A percentile compares a stretch with the other conserved stretches of the same genome.
Conservation (phyloP, 2,329 filamentous ascomycete genomes). For the Geosmithia flava region DNA sequence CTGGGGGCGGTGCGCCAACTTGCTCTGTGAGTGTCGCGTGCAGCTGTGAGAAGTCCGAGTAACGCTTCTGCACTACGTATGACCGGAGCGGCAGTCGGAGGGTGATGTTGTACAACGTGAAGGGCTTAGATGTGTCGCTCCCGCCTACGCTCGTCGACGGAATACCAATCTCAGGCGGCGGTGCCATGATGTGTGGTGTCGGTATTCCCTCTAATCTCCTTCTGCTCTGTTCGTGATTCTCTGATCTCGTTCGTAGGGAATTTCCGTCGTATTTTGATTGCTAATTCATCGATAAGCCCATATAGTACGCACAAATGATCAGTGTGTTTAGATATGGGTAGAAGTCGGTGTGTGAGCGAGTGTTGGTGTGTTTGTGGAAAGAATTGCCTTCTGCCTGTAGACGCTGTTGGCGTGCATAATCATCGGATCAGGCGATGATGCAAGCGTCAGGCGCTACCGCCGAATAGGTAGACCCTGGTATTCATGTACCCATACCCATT, state of each 20-base stretch:
- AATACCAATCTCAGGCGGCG: slow-evolving; percentile 55
- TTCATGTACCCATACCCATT: neutral
- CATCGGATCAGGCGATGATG: neutral
- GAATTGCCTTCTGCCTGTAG: neutral
- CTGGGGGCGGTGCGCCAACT: slow-evolving; percentile 52
- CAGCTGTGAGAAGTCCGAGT: slow-evolving; percentile 64
- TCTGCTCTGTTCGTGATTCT: neutral
- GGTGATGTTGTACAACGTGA: slow-evolving; percentile 68
- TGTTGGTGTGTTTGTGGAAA: neutral
- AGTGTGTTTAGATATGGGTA: neutral
- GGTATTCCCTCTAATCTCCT: neutral
- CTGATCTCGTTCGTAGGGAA: neutral
- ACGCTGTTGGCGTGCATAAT: neutral
- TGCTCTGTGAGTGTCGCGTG: slow-evolving; percentile 48
- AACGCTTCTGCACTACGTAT: slow-evolving; percentile 67
- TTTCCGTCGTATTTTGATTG: neutral
- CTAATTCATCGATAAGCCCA: neutral
- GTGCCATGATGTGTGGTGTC: slow-evolving; percentile 34
- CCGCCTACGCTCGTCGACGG: slow-evolving; percentile 49
- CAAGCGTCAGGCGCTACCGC: neutral
- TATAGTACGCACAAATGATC: neutral
- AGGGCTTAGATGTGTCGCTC: slow-evolving; percentile 45
- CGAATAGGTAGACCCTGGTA: neutral
- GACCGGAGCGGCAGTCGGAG: slow-evolving; percentile 65
- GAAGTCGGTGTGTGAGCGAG: too few relatives aligned